These are phyloP conservation scores for Pyrenochaeta sp. DNA, from an alignment of 2,329 filamentous ascomycete species.

Conservation along the genomic window DNA sequence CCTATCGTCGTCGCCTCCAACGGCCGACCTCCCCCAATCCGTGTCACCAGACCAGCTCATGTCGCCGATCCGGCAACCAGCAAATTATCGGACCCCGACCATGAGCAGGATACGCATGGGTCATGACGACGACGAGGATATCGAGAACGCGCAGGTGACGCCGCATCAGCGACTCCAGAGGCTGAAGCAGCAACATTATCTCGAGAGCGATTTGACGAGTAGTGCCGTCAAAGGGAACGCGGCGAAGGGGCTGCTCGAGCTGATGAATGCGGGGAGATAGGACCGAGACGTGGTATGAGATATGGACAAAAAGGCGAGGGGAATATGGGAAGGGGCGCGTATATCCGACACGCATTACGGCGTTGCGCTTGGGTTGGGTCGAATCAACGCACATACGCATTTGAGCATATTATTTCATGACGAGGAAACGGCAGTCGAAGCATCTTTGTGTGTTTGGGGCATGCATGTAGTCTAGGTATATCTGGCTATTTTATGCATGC, in stretches of 20 bases:
- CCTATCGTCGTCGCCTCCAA: constrained; percentile 40
- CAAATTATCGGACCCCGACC: constrained; percentile 20
- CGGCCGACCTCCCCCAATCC: constrained; percentile 18
- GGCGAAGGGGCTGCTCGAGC: constrained; percentile 61
- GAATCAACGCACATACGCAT: no score
- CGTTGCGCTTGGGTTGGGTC: no score
- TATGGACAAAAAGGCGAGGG: no score
- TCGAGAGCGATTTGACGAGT: constrained; percentile 51
- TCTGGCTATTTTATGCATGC: no score
- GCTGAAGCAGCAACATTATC: constrained; percentile 36
- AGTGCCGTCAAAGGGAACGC: constrained; percentile 60
- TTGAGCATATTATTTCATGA: no score
- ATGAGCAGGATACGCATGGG: constrained; percentile 17
- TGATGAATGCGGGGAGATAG: constrained; percentile 42
- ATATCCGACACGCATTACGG: no score
- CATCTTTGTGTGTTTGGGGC: no score
- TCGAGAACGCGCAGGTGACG: constrained; percentile 21
- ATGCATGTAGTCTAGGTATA: no score
- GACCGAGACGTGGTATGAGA: no score
- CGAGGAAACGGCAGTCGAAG: no score
- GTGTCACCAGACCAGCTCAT: constrained; percentile 29
- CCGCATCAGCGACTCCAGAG: constrained; percentile 31
- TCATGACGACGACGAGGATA: constrained; percentile 22
- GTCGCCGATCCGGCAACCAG: constrained; percentile 21
- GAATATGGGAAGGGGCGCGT: no score